Evolutionary conservation across 805 yeast species (phyloP), one percentile per base, ranked within the genome.

Genomic region (Wickerhamomyces kurtzmanii): DNA sequence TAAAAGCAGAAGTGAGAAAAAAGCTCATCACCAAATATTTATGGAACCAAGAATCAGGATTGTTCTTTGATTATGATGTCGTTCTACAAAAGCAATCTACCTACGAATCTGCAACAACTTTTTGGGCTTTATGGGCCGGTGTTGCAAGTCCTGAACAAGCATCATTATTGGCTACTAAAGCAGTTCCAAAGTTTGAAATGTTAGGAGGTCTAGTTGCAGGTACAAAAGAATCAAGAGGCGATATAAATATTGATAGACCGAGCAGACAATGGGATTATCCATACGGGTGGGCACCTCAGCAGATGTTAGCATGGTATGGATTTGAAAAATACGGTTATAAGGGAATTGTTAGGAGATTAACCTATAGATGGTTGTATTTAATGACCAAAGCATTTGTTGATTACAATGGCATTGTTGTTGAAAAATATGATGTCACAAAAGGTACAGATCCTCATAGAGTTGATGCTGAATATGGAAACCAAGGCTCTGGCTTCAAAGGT

Each of bases 231-330:
- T 75, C 87, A 3, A 60, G 94, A 39, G 93, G 95, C 22, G 71
- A 65, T 15, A 57, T 83, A 20, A 71, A 78, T 1, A 53, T 81
- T 12, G 63, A 70, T 23, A 62, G 85, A 43, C 96, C 94, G n/a
- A 72, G 79, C 9, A 65, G 97, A 51, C 98, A 89, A 56, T 89
- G 98, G 98, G 98, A 89, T 52, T 91, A 79, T 52, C 98, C 98
- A 3, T 84, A 61, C 47, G 97, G 97, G 2, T 89, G 98, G 98
- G 96, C 97, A 0, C 97, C 98, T 4, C 97, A 91, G 50, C 98
- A 89, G 54, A 83, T 89, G 12, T 52, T 89, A 30, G 89, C 94
- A 1, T 89, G 98, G 98, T 70, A 69, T 24, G 97, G 96, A 0
- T 62, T 89, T 19, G 42, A 51, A 17, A 68, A 75, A 29, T 91